Evolutionary conservation across 176 grass and related monocot genomes (phyloP).

Genomic region (Oryza australiensis): DNA sequence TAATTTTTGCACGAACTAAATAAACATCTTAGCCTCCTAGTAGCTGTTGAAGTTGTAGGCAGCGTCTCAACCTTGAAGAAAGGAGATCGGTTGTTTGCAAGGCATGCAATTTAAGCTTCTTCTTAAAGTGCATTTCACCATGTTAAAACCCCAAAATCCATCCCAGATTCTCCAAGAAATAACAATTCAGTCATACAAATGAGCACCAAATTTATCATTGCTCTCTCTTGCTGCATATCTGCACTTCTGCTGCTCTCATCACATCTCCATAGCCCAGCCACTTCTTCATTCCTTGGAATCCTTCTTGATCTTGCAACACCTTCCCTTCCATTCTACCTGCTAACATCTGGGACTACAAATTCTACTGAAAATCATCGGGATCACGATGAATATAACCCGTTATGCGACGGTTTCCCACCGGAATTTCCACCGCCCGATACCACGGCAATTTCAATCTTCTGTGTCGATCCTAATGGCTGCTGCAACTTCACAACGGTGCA

Average conservation of each 20-base stretch:
- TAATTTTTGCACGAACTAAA: slow-evolving; percentile 17
- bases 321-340: not conserved
- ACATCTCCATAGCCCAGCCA: slow-evolving; percentile 9
- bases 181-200: slow-evolving; percentile 14
- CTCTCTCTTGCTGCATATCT: slow-evolving; percentile 37
- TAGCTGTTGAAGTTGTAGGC: slow-evolving; percentile 39
- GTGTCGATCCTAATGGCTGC: slow-evolving; percentile 74
- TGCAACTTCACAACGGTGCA: slow-evolving; percentile 80
- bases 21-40: not conserved
- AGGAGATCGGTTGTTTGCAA: slow-evolving; percentile 69
- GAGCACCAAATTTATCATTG: slow-evolving; percentile 16
- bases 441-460: slow-evolving; percentile 38
- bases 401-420: slow-evolving; percentile 68
- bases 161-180: slow-evolving; percentile 1
- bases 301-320: slow-evolving; percentile 17
- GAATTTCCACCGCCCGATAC: slow-evolving; percentile 59
- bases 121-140: slow-evolving; percentile 40
- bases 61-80: slow-evolving; percentile 66
- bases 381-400: slow-evolving; percentile 17
- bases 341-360: not conserved
- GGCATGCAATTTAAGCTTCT: slow-evolving; percentile 65
- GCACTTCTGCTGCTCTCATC: slow-evolving; percentile 40
- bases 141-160: slow-evolving; percentile 32
- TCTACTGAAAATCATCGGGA: slow-evolving; percentile 7
- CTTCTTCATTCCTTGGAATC: slow-evolving; percentile 21